Evolutionary conservation across 345 rosid species (phyloP).

Genomic region (Lepidium didymum): DNA sequence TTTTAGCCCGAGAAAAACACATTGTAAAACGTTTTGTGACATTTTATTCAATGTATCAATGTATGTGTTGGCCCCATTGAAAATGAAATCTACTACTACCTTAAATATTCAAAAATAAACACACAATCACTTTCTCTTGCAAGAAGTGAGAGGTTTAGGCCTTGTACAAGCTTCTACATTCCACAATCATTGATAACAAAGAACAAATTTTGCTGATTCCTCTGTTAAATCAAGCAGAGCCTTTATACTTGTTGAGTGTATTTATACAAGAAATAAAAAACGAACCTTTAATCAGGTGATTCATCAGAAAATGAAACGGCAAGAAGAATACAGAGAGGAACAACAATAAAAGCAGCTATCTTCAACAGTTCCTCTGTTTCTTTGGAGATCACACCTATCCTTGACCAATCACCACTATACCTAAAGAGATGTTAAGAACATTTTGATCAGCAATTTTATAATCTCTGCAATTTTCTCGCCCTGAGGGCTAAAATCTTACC

Average conservation of each 20-base stretch:
- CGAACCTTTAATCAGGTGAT: constrained; percentile 16
- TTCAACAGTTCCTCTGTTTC: constrained; percentile 62
- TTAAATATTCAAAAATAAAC: neutral
- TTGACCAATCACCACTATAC: constrained; percentile 93
- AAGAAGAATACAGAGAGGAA: constrained; percentile 61
- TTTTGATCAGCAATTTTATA: neutral
- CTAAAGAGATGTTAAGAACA: constrained; percentile 26
- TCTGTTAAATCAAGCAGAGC: neutral
- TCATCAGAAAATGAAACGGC: constrained; percentile 37
- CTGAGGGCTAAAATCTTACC: constrained; percentile 30
- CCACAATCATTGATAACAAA: neutral
- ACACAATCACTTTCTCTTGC: neutral
- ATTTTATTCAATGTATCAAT: constrained; percentile 12
- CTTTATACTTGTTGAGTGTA: neutral
- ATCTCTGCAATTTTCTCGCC: neutral
- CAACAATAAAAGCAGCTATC: constrained; percentile 55
- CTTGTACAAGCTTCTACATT: neutral
- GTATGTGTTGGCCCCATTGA: neutral
- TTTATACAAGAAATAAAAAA: neutral
- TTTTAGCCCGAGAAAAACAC: neutral
- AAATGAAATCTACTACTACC: constrained; percentile 8
- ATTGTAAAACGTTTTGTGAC: constrained; percentile 6
- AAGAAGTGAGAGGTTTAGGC: neutral
- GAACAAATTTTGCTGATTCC: neutral
- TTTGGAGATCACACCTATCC: constrained; percentile 72